These are phyloP conservation scores for Mentha longifolia DNA, from an alignment of 257 asterid species.

Conservation along the genomic window DNA sequence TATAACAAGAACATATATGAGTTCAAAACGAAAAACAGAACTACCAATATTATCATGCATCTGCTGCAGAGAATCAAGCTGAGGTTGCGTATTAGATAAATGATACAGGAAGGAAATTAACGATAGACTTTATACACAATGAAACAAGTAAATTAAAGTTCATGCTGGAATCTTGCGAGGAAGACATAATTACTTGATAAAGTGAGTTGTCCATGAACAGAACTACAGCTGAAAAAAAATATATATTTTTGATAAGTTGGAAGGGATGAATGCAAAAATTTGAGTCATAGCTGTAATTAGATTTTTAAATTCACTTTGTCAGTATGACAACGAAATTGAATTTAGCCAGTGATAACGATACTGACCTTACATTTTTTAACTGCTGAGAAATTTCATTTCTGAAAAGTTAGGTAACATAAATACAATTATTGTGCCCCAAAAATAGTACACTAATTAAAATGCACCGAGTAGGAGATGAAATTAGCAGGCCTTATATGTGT, in stretches of 20 bases:
- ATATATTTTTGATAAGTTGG: neutral
- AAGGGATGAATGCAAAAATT: neutral
- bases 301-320: neutral
- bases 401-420: neutral
- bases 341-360: neutral
- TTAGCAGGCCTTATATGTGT: neutral
- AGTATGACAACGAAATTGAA: neutral
- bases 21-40: neutral
- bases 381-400: neutral
- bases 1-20: slow-evolving; percentile 30
- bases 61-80: neutral
- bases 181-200: neutral
- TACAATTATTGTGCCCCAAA: neutral
- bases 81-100: neutral
- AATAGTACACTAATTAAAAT: neutral
- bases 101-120: neutral
- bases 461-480: neutral
- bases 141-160: neutral
- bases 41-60: slow-evolving; percentile 40
- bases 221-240: neutral
- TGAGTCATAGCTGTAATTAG: neutral
- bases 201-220: neutral
- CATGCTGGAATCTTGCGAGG: slow-evolving; percentile 17
- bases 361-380: neutral
- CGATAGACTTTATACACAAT: neutral